Evolutionary conservation across 2,329 filamentous ascomycete genomes (phyloP).

Genomic region (Xylaria sp.): DNA sequence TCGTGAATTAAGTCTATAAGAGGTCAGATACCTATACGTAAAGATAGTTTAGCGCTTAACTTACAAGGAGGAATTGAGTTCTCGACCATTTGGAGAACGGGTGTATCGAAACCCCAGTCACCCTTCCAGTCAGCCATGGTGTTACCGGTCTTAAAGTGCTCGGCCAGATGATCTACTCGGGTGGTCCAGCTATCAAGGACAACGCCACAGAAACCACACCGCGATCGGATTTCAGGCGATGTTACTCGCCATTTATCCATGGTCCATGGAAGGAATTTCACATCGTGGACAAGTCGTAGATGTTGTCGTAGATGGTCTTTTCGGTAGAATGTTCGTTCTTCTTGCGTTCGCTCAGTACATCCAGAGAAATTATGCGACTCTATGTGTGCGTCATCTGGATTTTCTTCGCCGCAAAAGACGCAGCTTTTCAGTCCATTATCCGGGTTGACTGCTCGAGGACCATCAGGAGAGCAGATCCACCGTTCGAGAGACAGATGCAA

Average conservation of each 20-base stretch:
- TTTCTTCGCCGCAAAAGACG: conserved; percentile 67
- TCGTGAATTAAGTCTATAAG: conserved; percentile 70
- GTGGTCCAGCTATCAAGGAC: conserved; percentile 70
- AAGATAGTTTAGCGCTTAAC: conserved; percentile 52
- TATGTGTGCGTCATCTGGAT: conserved; percentile 65
- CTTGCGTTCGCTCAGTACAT: conserved; percentile 72
- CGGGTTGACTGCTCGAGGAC: conserved; percentile 65
- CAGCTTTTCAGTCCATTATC: conserved; percentile 67
- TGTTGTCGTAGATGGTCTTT: conserved; percentile 76
- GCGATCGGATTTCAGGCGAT: conserved; percentile 69
- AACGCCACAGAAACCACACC: conserved; percentile 73
- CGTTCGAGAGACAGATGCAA: conserved; percentile 71
- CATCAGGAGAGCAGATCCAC: conserved; percentile 72
- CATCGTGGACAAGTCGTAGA: conserved; percentile 69
- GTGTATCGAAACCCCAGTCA: conserved; percentile 73
- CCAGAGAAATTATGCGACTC: conserved; percentile 69
- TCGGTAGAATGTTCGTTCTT: conserved; percentile 72
- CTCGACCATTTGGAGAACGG: conserved; percentile 71
- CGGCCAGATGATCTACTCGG: conserved; percentile 71
- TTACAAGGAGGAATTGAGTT: conserved; percentile 74
- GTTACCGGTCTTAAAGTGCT: conserved; percentile 73
- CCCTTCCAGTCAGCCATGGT: conserved; percentile 77
- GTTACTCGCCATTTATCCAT: conserved; percentile 72
- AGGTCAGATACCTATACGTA: conserved; percentile 52
- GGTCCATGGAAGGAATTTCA: conserved; percentile 71